A percentile compares a stretch with the other conserved stretches of the same genome.
phyloP scores from a whole-genome alignment of 352 stramenopile species.

The Pythium myriotylum region DNA sequence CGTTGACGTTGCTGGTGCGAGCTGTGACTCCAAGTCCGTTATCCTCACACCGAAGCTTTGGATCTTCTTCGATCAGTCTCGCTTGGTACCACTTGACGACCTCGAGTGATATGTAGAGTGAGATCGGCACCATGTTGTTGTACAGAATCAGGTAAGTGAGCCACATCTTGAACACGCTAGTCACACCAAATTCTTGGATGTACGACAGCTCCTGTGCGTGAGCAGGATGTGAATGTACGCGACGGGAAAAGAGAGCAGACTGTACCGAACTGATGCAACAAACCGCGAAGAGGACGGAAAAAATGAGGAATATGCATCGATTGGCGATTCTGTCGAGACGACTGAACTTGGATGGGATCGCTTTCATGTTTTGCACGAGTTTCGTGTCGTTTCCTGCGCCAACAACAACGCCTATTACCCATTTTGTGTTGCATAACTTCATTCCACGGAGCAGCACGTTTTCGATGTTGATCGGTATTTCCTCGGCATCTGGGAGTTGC shows the following conservation, averaged over 20 bases:
- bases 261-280: constrained; percentile 75
- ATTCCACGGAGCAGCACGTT: constrained; percentile 82
- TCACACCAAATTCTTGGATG: constrained; percentile 36
- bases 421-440: constrained; percentile 87
- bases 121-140: constrained; percentile 96
- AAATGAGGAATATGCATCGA: constrained; percentile 85
- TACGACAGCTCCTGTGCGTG: constrained; percentile 34
- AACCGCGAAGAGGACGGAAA: constrained; percentile 70
- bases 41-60: constrained; percentile 53
- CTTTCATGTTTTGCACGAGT: constrained; percentile 85
- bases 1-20: constrained; percentile 93
- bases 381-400: constrained; percentile 82
- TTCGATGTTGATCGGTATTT: constrained; percentile 77
- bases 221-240: constrained; percentile 30
- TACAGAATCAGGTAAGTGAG: constrained; percentile 86
- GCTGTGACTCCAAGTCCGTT: constrained; percentile 77
- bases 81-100: constrained; percentile 96
- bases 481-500: constrained; percentile 36
- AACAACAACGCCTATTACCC: constrained; percentile 77
- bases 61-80: constrained; percentile 90
- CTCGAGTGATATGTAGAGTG: constrained; percentile 97
- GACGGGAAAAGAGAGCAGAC: constrained; percentile 43
- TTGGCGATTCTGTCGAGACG: constrained; percentile 79
- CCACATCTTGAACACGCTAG: constrained; percentile 62
- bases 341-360: constrained; percentile 86